These are phyloP conservation scores for Globisporangium iwayamae DNA, from an alignment of 352 stramenopile species.

Conservation along the genomic window DNA sequence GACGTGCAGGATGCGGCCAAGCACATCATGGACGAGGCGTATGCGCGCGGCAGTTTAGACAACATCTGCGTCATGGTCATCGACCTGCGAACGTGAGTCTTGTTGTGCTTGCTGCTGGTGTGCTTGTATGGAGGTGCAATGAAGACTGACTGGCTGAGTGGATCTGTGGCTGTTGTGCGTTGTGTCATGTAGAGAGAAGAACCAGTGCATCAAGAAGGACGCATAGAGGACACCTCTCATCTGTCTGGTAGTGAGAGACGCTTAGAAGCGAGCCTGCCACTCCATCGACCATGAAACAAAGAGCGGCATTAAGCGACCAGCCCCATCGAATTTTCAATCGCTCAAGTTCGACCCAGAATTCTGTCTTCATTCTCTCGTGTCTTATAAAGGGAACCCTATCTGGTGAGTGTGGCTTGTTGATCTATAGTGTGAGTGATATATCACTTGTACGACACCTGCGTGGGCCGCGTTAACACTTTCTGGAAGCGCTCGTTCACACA, in stretches of 20 bases:
- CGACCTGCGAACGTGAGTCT: constrained; percentile 72
- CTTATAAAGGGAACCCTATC: constrained; percentile 5
- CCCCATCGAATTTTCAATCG: not conserved
- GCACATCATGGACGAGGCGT: constrained; percentile 85
- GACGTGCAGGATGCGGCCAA: constrained; percentile 68
- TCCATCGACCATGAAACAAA: not conserved
- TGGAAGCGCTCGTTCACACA: constrained; percentile 49
- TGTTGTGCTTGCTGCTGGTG: not conserved
- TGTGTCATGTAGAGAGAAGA: constrained; percentile 39
- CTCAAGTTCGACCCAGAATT: not conserved
- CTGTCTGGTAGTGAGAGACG: not conserved
- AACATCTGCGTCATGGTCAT: constrained; percentile 92
- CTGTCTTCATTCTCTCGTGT: not conserved
- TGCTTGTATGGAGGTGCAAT: not conserved
- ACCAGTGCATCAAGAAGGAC: constrained; percentile 37
- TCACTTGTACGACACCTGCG: constrained; percentile 51
- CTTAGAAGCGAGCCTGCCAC: not conserved
- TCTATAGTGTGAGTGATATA: not conserved
- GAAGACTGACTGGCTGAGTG: not conserved
- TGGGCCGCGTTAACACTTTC: constrained; percentile 56
- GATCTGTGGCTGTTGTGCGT: not conserved
- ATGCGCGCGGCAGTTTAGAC: constrained; percentile 80
- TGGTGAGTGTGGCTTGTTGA: not conserved
- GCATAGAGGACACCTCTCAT: constrained; percentile 17
- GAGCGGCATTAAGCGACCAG: not conserved